Conservation (phyloP, 2,329 filamentous ascomycete genomes). For the Alternaria panax region DNA sequence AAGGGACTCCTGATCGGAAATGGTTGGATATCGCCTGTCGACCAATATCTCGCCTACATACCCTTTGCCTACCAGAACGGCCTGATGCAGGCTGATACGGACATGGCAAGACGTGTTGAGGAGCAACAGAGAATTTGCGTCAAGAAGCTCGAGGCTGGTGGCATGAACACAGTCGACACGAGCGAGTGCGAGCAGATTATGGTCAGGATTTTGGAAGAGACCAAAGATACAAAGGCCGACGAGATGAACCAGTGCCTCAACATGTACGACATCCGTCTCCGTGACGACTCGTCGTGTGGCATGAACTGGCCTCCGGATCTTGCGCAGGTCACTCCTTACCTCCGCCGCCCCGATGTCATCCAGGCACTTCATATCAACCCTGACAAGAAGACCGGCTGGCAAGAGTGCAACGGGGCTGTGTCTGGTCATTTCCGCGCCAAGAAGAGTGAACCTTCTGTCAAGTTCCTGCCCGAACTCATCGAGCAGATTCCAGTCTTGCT, state of each 20-base stretch:
- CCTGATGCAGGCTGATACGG: slow-evolving; percentile 72
- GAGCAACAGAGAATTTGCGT: slow-evolving; percentile 73
- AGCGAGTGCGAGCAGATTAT: slow-evolving; percentile 78
- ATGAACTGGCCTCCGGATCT: slow-evolving; percentile 99
- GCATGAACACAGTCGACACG: slow-evolving; percentile 70
- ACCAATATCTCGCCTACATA: slow-evolving; percentile 90
- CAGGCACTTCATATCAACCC: slow-evolving; percentile 81
- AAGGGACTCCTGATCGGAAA: slow-evolving; percentile 92
- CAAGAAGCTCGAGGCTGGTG: slow-evolving; percentile 64
- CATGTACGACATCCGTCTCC: slow-evolving; percentile 95
- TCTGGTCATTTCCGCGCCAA: slow-evolving; percentile 72
- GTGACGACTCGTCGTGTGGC: slow-evolving; percentile 82
- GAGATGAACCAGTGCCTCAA: slow-evolving; percentile 74
- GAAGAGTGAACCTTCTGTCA: slow-evolving; percentile 75
- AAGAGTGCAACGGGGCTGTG: slow-evolving; percentile 85
- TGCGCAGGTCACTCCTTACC: slow-evolving; percentile 77
- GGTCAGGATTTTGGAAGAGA: slow-evolving; percentile 72
- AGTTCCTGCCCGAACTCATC: slow-evolving; percentile 79
- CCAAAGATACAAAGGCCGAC: slow-evolving; percentile 62
- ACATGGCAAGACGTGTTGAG: slow-evolving; percentile 71
- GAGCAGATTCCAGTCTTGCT: slow-evolving; percentile 79
- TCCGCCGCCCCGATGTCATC: slow-evolving; percentile 80
- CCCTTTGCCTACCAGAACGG: slow-evolving; percentile 80
- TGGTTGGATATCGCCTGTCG: slow-evolving; percentile 90
- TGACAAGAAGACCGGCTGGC: slow-evolving; percentile 87